Base-by-base conservation (phyloP, 2,329 filamentous ascomycete species). In the Pseudogymnoascus sp. region DNA sequence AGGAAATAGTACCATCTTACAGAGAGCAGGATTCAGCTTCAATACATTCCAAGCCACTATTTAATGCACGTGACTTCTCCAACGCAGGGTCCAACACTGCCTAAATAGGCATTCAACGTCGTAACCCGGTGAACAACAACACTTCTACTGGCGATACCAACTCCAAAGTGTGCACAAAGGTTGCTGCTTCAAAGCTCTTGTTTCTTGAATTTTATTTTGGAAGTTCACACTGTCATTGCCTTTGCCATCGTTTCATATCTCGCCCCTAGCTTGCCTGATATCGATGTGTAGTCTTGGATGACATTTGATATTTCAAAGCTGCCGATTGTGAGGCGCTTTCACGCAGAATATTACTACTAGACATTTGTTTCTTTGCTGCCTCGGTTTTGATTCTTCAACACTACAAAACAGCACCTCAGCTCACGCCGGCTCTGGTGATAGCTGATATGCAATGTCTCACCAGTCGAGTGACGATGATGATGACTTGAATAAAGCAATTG, bases 401-500 rank as follows among this genome's bases (percentile, higher is more conserved):
- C 28, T 1, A 22, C n/a, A 55, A 33, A 14, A 14, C 28, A 19
- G 9, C 14, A 14, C 3, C n/a, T 14, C 28, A 33, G 49, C 11
- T 22, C n/a, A 16, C 7, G 23, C 9, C 9, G 11, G 49, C 25
- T 55, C 14, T 12, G 45, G 4, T 30, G 45, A 52, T 30, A 30
- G n/a, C 4, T 55, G 25, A 55, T 55, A 33, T 55, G 62, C 36
- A 22, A 73, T 73, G 71, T 66, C 70, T 11, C 67, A 72, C 36
- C 64, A 63, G 4, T 70, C 71, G 12, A 67, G 49, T 35, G 71
- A 62, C 52, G 82, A 85, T 19, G 83, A 88, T 60, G 82, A 84
- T 64, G 83, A 84, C 30, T 73, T 87, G n/a, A 79, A 79, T 28
- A 78, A 77, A 64, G 85, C 86, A 30, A 85, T 89, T 63, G 84